Conservation (phyloP, 495 filamentous ascomycete genomes). For the Wilcoxina mikolae region DNA sequence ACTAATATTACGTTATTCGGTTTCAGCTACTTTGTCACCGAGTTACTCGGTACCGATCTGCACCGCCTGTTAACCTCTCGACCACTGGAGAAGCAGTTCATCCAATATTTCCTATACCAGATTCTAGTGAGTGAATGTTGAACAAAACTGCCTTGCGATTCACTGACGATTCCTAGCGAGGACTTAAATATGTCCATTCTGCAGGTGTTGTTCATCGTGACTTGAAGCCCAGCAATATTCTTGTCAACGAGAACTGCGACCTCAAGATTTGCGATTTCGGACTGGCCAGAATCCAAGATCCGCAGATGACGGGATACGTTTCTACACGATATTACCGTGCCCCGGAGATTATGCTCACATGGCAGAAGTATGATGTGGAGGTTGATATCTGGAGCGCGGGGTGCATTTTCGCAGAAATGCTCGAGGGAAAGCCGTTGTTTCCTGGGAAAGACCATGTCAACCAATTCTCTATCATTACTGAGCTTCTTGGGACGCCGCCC, state of each 20-base stretch:
- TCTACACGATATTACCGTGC: conserved; percentile 97
- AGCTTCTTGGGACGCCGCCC: conserved; percentile 91
- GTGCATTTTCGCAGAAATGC: conserved; percentile 98
- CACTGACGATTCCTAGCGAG: conserved; percentile 50
- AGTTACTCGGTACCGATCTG: conserved; percentile 90
- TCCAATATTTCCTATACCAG: conserved; percentile 98
- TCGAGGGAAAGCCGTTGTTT: conserved; percentile 96
- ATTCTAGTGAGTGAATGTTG: conserved; percentile 55
- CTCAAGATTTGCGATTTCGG: conserved; percentile 99
- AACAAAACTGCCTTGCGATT: too few relatives aligned
- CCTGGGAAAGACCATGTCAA: conserved; percentile 99
- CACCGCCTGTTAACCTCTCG: conserved; percentile 89
- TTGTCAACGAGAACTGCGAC: conserved; percentile 99
- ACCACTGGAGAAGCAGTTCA: conserved; percentile 97
- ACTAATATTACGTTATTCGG: not conserved
- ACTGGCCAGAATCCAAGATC: conserved; percentile 91
- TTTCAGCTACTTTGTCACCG: conserved; percentile 86
- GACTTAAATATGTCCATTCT: conserved; percentile 97
- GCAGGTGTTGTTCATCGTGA: conserved; percentile 96
- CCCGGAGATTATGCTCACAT: conserved; percentile 98
- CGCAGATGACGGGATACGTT: conserved; percentile 99
- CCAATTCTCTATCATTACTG: conserved; percentile 98
- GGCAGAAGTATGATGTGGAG: conserved; percentile 99
- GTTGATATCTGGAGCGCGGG: conserved; percentile 99
- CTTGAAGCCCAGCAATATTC: conserved; percentile 93